A percentile compares a stretch with the other conserved stretches of the same genome.
Evolutionary conservation across 2,329 filamentous ascomycete species (phyloP).

Genomic region (Pestalotiopsis sp.): DNA sequence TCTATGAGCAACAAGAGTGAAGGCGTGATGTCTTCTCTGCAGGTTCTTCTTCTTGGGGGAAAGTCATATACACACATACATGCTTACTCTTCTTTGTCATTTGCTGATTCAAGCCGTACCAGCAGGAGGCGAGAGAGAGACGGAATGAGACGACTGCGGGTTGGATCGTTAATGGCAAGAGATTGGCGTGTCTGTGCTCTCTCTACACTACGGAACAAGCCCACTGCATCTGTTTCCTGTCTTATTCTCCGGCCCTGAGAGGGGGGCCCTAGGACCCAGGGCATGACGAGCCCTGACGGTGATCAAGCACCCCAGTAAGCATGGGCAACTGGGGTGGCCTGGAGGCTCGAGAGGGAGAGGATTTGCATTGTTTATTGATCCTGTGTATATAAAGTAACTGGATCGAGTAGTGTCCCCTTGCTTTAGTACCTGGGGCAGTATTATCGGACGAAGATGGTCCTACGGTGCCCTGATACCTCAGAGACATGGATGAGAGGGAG

Average conservation of each 20-base stretch:
- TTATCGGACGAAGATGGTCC: no score
- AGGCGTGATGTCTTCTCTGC: neutral
- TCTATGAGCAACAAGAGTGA: neutral
- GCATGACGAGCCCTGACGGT: neutral
- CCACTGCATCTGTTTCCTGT: neutral
- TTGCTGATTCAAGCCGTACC: neutral
- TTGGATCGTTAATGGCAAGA: neutral
- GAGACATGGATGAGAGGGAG: no score
- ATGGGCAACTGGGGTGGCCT: neutral
- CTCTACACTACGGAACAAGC: neutral
- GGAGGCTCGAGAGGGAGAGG: neutral
- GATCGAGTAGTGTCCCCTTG: no score
- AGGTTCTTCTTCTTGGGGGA: neutral
- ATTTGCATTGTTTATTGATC: no score
- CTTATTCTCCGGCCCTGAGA: neutral
- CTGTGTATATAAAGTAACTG: no score
- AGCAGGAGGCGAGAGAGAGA: neutral
- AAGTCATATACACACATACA: neutral
- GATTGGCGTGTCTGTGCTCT: constrained; percentile 12
- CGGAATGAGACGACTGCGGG: neutral
- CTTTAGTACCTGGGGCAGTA: no score
- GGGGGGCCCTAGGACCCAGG: no score
- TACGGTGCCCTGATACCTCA: no score
- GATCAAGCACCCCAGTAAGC: neutral
- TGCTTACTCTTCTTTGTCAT: neutral